Conservation (phyloP, 805 yeast species). For the Tetrapisispora arboricola region DNA sequence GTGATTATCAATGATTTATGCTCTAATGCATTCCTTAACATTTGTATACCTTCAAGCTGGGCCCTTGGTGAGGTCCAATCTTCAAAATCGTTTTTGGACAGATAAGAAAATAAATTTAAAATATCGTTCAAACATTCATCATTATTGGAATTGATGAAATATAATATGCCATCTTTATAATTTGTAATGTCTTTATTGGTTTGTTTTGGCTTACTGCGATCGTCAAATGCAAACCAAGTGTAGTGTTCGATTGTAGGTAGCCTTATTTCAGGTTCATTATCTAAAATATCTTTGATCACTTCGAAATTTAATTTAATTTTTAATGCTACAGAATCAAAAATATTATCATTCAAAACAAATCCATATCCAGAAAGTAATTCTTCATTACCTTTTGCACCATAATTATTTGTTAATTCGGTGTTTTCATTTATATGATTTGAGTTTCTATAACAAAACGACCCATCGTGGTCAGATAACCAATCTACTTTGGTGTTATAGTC, state of each 20-base stretch:
- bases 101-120: slow-evolving; percentile 24
- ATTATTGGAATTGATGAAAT: slow-evolving; percentile 23
- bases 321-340: slow-evolving; percentile 54
- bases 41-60: slow-evolving; percentile 48
- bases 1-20: slow-evolving; percentile 28
- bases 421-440: slow-evolving; percentile 17
- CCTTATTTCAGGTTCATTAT: slow-evolving; percentile 28
- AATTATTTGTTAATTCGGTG: slow-evolving; percentile 62
- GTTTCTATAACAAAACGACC: slow-evolving; percentile 42
- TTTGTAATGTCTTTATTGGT: slow-evolving; percentile 5
- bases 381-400: slow-evolving; percentile 86
- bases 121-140: slow-evolving; percentile 14
- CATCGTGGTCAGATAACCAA: slow-evolving; percentile 40
- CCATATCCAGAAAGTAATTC: slow-evolving; percentile 69
- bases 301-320: slow-evolving; percentile 39
- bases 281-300: slow-evolving; percentile 24
- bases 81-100: slow-evolving; percentile 31
- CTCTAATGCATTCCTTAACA: slow-evolving; percentile 44
- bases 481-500: slow-evolving; percentile 47
- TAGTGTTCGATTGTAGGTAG: slow-evolving; percentile 33
- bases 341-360: slow-evolving; percentile 39
- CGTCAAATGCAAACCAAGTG: slow-evolving; percentile 32
- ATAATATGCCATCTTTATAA: slow-evolving; percentile 27
- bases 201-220: neutral
- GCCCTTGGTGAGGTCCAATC: slow-evolving; percentile 36